Conservation (phyloP, 2,329 filamentous ascomycete species). For the Colletotrichum sp. region DNA sequence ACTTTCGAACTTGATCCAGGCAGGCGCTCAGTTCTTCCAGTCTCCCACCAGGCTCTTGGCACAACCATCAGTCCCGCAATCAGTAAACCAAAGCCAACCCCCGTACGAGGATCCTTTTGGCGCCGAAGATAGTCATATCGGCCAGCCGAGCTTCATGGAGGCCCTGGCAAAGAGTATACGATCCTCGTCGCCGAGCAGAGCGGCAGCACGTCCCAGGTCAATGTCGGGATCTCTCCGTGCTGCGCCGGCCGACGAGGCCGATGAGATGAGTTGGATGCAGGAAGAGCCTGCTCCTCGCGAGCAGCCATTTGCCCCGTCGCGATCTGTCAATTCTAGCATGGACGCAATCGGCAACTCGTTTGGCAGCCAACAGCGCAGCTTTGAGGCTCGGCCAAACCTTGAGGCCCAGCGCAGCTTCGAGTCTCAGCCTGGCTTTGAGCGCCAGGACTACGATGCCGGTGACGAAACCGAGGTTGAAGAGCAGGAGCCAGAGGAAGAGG, state of each 20-base stretch:
- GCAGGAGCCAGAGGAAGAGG: conserved; percentile 13
- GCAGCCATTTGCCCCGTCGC: conserved; percentile 6
- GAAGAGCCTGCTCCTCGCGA: conserved; percentile 22
- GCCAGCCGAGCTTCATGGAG: conserved; percentile 36
- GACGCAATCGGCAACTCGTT: conserved; percentile 6
- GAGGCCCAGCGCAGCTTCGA: background rate
- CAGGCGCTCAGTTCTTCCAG: conserved; percentile 20
- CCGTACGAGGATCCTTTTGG: conserved; percentile 33
- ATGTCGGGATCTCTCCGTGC: conserved; percentile 9
- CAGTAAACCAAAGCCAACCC: conserved; percentile 18
- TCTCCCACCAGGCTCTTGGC: background rate
- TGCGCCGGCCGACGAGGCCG: conserved; percentile 29
- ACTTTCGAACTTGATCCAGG: conserved; percentile 16
- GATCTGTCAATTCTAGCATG: conserved; percentile 6
- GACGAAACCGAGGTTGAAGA: conserved; percentile 12
- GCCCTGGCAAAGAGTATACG: conserved; percentile 31
- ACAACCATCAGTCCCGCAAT: background rate
- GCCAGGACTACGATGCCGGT: background rate
- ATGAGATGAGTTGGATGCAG: conserved; percentile 49
- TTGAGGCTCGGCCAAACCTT: background rate
- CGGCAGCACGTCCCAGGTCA: background rate
- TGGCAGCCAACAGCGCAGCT: background rate
- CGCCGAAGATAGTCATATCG: conserved; percentile 26
- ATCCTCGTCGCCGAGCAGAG: background rate
- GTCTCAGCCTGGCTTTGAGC: background rate